Percentiles rank a stretch among this genome's conserved stretches.
These are phyloP conservation scores for Daedalea quercina DNA, from an alignment of 768 basidiomycete genomes.

Conservation along the genomic window DNA sequence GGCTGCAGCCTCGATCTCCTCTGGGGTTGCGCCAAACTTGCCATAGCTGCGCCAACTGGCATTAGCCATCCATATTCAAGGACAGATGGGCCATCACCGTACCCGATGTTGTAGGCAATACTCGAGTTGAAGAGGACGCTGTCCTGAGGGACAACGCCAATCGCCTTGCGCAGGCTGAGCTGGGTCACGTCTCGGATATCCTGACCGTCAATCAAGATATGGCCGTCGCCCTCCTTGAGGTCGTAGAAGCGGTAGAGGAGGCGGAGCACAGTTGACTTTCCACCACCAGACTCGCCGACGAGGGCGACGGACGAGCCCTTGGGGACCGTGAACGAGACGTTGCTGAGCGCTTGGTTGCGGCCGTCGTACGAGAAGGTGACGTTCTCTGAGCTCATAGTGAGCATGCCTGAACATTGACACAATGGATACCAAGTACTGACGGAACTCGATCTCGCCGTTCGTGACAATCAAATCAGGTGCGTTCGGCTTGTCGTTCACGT, in stretches of 20 bases:
- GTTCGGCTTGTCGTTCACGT: conserved; percentile 75
- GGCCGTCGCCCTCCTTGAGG: conserved; percentile 66
- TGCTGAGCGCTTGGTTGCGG: conserved; percentile 60
- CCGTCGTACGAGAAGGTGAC: conserved; percentile 84
- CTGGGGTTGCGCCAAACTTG: conserved; percentile 58
- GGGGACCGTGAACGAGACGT: conserved; percentile 83
- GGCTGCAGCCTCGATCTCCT: conserved; percentile 76
- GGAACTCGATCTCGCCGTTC: conserved; percentile 83
- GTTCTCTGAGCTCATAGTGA: conserved; percentile 44
- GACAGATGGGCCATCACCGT: conserved; percentile 8
- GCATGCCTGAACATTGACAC: background rate
- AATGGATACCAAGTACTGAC: conserved; percentile 34
- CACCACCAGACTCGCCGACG: conserved; percentile 77
- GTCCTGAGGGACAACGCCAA: conserved; percentile 91
- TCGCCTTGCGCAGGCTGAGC: conserved; percentile 65
- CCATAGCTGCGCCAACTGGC: conserved; percentile 55
- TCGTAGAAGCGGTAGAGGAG: conserved; percentile 93
- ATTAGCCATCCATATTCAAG: background rate
- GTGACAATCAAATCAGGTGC: conserved; percentile 67
- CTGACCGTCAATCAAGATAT: conserved; percentile 79
- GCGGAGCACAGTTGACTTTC: conserved; percentile 83
- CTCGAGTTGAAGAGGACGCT: conserved; percentile 65
- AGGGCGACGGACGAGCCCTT: conserved; percentile 86
- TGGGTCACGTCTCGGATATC: conserved; percentile 89
- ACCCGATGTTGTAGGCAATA: conserved; percentile 72